Conservation (phyloP, 306 rosid genomes). For the Ceratonia siliqua region DNA sequence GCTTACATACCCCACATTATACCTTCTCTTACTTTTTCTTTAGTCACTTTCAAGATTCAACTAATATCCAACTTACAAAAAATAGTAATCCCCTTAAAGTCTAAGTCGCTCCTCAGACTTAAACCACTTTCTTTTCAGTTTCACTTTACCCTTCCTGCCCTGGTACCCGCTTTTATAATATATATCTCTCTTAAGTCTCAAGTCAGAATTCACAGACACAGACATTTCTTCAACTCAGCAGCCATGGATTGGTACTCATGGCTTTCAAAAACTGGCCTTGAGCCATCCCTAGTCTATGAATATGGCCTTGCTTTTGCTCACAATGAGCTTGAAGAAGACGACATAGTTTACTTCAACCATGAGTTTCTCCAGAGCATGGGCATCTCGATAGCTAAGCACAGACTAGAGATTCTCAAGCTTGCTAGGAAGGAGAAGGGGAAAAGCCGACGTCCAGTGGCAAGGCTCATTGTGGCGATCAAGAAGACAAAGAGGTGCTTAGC, state of each 20-base stretch:
- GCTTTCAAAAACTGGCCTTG: constrained; percentile 77
- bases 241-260: constrained; percentile 96
- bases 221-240: constrained; percentile 20
- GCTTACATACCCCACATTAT: constrained; percentile 51
- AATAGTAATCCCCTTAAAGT: constrained; percentile 16
- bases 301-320: constrained; percentile 80
- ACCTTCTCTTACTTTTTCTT: constrained; percentile 36
- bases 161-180: constrained; percentile 23
- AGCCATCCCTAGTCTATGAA: constrained; percentile 77
- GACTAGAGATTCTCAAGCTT: constrained; percentile 86
- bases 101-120: constrained; percentile 25
- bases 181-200: constrained; percentile 23
- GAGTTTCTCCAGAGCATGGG: constrained; percentile 98
- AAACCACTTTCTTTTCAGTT: constrained; percentile 33
- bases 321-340: constrained; percentile 93
- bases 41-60: constrained; percentile 66
- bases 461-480: constrained; percentile 69
- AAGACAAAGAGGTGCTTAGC: constrained; percentile 61
- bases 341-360: constrained; percentile 79
- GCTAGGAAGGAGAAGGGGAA: constrained; percentile 55
- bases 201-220: constrained; percentile 18
- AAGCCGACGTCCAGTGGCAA: constrained; percentile 43
- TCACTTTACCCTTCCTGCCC: constrained; percentile 12
- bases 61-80: constrained; percentile 36
- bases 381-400: constrained; percentile 90